A percentile compares a stretch with the other conserved stretches of the same genome.
Evolutionary conservation across 148 eudicot genomes (phyloP).

Genomic region (Rhododendron simsii): DNA sequence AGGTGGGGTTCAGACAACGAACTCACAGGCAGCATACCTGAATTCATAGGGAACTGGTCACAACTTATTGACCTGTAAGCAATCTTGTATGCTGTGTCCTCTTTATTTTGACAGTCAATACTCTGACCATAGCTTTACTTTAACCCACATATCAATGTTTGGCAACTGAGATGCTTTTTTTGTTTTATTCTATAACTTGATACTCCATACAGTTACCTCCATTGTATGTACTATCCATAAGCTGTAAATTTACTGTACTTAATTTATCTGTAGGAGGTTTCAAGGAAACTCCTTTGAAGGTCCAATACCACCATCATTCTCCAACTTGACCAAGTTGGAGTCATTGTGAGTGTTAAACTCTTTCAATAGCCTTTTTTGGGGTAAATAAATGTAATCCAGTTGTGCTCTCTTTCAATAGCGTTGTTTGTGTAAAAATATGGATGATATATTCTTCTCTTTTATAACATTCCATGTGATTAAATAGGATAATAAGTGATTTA

Average conservation of each 20-base stretch:
- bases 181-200: background rate
- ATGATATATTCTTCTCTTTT: background rate
- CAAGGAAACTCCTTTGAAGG: slow-evolving; percentile 64
- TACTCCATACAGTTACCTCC: background rate
- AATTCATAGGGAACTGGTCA: slow-evolving; percentile 40
- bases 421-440: background rate
- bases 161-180: background rate
- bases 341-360: slow-evolving; percentile 42
- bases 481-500: slow-evolving; percentile 73
- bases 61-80: slow-evolving; percentile 25
- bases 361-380: background rate
- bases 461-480: background rate
- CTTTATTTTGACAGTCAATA: background rate
- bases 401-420: too few species aligned
- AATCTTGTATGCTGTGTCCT: background rate
- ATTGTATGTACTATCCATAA: background rate
- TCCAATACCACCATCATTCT: slow-evolving; percentile 47
- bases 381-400: too few species aligned
- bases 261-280: slow-evolving; percentile 39
- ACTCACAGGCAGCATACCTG: slow-evolving; percentile 62
- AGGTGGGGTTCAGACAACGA: slow-evolving; percentile 79
- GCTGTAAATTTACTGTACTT: background rate
- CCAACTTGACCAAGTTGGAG: slow-evolving; percentile 39
- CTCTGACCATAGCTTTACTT: background rate
- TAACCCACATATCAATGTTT: background rate